Evolutionary conservation across 73 alveolate species (phyloP).

Genomic region (Symbiodinium natans): DNA sequence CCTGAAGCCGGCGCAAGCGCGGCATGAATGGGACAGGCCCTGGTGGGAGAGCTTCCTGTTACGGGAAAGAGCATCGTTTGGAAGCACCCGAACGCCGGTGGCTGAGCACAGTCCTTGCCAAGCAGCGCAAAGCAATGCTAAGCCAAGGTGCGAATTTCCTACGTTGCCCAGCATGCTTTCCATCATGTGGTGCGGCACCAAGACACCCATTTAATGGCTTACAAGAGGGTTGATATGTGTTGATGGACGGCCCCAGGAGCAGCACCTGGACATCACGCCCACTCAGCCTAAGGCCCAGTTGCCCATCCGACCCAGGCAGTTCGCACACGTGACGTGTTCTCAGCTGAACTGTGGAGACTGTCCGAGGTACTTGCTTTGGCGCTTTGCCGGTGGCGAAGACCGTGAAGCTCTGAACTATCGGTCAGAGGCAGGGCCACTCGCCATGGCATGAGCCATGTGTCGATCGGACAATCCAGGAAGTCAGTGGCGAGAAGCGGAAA

Average conservation of each 20-base stretch:
- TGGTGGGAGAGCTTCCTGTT: constrained; percentile 82
- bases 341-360: neutral
- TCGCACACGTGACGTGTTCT: neutral
- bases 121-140: neutral
- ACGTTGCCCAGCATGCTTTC: constrained; percentile 91
- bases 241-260: no score
- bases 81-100: constrained; percentile 55
- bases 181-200: constrained; percentile 54
- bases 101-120: neutral
- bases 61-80: constrained; percentile 60
- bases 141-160: constrained; percentile 43
- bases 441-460: no score
- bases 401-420: constrained; percentile 83
- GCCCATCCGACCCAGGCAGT: neutral
- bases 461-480: constrained; percentile 18
- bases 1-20: neutral
- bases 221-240: no score
- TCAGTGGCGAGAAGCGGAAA: constrained; percentile 20
- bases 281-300: constrained; percentile 15
- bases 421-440: constrained; percentile 56
- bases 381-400: constrained; percentile 85
- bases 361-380: constrained; percentile 73
- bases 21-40: neutral
- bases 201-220: neutral
- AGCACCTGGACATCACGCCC: constrained; percentile 73